Base-by-base conservation (phyloP, 2,329 filamentous ascomycete species). In the Penicillium sp. region DNA sequence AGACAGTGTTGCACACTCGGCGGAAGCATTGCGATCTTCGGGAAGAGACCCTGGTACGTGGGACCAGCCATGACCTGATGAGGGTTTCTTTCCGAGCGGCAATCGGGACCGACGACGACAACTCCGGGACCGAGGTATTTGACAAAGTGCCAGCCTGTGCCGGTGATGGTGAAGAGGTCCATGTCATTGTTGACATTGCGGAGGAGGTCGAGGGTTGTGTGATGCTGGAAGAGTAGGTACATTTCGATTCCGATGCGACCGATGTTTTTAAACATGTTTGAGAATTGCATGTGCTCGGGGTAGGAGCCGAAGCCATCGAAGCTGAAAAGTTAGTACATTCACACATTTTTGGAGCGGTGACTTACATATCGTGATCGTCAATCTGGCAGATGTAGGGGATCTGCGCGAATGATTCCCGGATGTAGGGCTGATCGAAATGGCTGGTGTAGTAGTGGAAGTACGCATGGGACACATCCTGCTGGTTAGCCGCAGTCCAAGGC, bases 391-490 rank as follows among this genome's bases (percentile, higher is more conserved):
- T 80, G 68, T 97, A 92, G 39, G 94, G 94, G 58, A 99, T 97
- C 76, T 99, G 94, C 21, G 94, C 94, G 78, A 96, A 99, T 0
- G 93, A 92, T 74, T 99, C 94, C 56, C 94, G 82, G 61, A 99
- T 74, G 72, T 95, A 93, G 6, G 93, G 92, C 74, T 99, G 94
- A 69, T 99, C 94, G 70, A 99, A 97, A 72, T 97, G 93, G 63
- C 92, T 96, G 1, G 92, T 96, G 71, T 99, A 99, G 73, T 96
- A 99, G 73, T 99, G 94, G 74, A 99, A 99, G 77, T 96, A 99
- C 7, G 94, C 92, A 74, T 97, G 92, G 2, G 88, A 87, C 16
- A 96, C 91, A 68, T 99, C 94, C 68, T 99, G 93, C 69, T 99
- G 92, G 65, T 97, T 90, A 46, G 91, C 88, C 3, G 93, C 91